Evolutionary conservation across 2,329 filamentous ascomycete species (phyloP), one percentile per base, ranked within the genome.

Genomic region (Paracamarosporium sp.): DNA sequence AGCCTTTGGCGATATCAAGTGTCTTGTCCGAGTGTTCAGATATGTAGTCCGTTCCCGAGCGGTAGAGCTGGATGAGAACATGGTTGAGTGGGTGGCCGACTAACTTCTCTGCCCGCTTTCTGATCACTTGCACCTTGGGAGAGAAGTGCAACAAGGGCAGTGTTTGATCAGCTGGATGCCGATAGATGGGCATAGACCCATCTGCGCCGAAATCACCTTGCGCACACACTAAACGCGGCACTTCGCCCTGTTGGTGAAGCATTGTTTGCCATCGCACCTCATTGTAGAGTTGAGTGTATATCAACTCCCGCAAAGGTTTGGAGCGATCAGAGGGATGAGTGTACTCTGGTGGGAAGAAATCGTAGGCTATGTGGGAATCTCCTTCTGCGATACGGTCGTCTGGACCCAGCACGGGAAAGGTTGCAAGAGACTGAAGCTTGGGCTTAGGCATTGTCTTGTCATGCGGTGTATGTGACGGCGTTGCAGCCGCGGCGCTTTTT

Each of bases 1-100:
- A 95, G 4, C 84, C 88, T 25, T 85, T 86, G 12, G 87, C 88
- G 55, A 99, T 95, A 73, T 99, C 95, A 24, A 99, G 82, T 0
- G 94, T 97, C 79, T 99, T 99, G 75, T 99, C 95, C 36, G 92
- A 96, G 72, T 99, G 95, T 73, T 99, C 95, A 0, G 92, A 95
- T 61, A 99, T 99, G 73, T 92, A 92, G 77, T 99, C 95, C 46
- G 86, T 87, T 2, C 94, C 92, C 65, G 85, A 85, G n/a, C 95
- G 91, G 71, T 99, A 99, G 56, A 93, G 86, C 71, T 99, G 95
- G 44, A 99, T 96, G 46, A 99, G 80, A 1, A 89, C 93, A 73
- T 99, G 95, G 69, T 99, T 99, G 40, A 99, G 78, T 0, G 86
- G 80, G 69, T 98, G 95, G 0, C 91, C 90, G 1, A 96, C 83